These are phyloP conservation scores for Phytophthora ramorum DNA, from an alignment of 352 stramenopile genomes.

Conservation along the genomic window DNA sequence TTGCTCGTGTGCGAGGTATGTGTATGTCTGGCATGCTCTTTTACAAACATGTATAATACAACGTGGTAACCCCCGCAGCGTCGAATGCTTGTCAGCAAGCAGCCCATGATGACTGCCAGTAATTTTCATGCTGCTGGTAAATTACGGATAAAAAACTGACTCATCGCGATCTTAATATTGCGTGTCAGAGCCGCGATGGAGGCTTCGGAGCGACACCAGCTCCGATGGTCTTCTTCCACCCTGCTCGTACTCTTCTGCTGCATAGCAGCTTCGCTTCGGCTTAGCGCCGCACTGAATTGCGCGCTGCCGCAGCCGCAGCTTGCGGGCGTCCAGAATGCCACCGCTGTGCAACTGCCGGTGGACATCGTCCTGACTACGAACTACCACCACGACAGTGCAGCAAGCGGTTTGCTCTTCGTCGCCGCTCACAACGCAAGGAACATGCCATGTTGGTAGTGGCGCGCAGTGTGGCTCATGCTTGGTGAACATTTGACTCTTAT, in stretches of 20 bases:
- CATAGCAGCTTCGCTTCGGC: neutral
- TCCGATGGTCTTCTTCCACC: neutral
- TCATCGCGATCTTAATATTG: neutral
- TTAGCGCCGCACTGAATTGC: slow-evolving; percentile 27
- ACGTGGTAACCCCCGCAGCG: too few species aligned
- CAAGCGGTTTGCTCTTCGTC: slow-evolving; percentile 15
- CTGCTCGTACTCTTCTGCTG: slow-evolving; percentile 9
- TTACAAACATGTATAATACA: too few species aligned
- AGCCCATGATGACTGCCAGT: too few species aligned
- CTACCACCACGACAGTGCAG: neutral
- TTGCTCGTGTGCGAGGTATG: slow-evolving; percentile 4
- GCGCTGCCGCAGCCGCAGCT: slow-evolving; percentile 36
- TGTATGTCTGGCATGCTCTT: neutral
- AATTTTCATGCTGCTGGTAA: too few species aligned
- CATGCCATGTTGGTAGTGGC: slow-evolving; percentile 32
- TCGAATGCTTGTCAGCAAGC: too few species aligned
- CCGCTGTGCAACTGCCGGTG: slow-evolving; percentile 24
- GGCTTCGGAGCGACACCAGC: neutral
- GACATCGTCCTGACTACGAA: slow-evolving; percentile 26
- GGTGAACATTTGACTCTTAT: neutral
- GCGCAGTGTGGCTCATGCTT: neutral
- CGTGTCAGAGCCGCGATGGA: slow-evolving; percentile 9
- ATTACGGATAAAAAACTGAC: too few species aligned
- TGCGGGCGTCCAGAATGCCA: slow-evolving; percentile 37
- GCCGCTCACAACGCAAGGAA: slow-evolving; percentile 25